Percentiles rank a stretch among this genome's conserved stretches.
Evolutionary conservation across 441 rosid species (phyloP).

Genomic region (Breynia disticha): DNA sequence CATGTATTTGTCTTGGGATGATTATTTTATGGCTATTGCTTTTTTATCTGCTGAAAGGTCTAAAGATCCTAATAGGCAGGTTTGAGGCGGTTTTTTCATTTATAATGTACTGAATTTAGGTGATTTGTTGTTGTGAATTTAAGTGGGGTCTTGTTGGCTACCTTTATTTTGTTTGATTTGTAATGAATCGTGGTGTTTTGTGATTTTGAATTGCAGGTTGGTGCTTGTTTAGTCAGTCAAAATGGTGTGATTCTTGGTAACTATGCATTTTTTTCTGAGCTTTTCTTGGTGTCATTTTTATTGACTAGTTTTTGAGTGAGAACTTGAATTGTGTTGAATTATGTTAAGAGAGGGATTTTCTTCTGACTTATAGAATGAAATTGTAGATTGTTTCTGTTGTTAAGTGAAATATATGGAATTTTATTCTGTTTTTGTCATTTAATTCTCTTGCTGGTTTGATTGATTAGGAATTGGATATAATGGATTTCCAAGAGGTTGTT

Average conservation of each 20-base stretch:
- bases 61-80: conserved; percentile 98
- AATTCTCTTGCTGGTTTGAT: background rate
- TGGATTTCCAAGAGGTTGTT: conserved; percentile 98
- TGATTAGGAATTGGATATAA: conserved; percentile 84
- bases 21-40: conserved; percentile 94
- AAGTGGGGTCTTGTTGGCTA: background rate
- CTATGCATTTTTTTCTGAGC: too few species aligned
- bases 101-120: too few species aligned
- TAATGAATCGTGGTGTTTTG: too few species aligned
- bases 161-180: too few species aligned
- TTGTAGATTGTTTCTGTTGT: background rate
- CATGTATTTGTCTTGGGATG: conserved; percentile 92
- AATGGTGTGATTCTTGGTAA: conserved; percentile 81
- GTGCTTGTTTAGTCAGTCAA: conserved; percentile 91
- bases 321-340: too few species aligned
- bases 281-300: too few species aligned
- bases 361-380: background rate
- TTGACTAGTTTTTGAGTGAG: too few species aligned
- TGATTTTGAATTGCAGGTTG: conserved; percentile 40
- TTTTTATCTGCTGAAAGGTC: conserved; percentile 82
- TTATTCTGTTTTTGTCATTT: background rate
- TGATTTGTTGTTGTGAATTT: background rate
- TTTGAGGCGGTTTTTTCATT: conserved; percentile 14
- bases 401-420: background rate
- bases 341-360: too few species aligned